Evolutionary conservation across 768 basidiomycete species (phyloP), one percentile per base, ranked within the genome.

Genomic region (Mycena vitilis): DNA sequence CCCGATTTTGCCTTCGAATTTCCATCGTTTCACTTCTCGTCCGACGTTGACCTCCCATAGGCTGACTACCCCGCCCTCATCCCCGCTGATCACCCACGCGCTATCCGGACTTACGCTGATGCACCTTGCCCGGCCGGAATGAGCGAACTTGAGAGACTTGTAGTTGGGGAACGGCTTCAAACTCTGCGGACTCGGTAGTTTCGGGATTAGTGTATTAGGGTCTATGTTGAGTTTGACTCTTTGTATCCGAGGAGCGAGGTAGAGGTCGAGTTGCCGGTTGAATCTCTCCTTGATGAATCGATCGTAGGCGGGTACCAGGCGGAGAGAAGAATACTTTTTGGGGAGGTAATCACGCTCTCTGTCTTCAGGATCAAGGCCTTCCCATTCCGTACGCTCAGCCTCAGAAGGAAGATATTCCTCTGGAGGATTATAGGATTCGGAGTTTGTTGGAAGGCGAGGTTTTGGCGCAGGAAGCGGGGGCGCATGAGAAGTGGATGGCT

Each of bases 361-460:
- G 76, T 99, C 96, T 78, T 96, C 95, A 60, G 90, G 87, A 65
- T 98, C 96, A 44, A 84, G 85, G 44, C 83, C 88, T 74, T 95
- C 91, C 93, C 95, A 98, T 74, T 89, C 87, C 70, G 89, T 86
- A 63, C 87, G 88, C 78, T 98, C 97, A 69, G 88, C 86, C 58
- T 91, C 89, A 1, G 93, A 91, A 6, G 94, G 95, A 10, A 99
- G 86, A 78, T 99, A 98, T 81, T 99, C 98, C 74, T 91, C 95
- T 8, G 98, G 98, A 38, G 98, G 98, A 77, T 99, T 99, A 79
- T 99, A 99, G 0, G 97, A 99, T 80, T 99, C 96, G n/a, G 92
- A 89, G 72, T 98, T 93, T 15, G 90, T 94, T 4, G 98, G 98
- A 2, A 98, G 89, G 18, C 87, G 86, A 2, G 89, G 88, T 79